phyloP scores from a whole-genome alignment of 1,284 basidiomycete species.

The Hypsizygus ulmarius region DNA sequence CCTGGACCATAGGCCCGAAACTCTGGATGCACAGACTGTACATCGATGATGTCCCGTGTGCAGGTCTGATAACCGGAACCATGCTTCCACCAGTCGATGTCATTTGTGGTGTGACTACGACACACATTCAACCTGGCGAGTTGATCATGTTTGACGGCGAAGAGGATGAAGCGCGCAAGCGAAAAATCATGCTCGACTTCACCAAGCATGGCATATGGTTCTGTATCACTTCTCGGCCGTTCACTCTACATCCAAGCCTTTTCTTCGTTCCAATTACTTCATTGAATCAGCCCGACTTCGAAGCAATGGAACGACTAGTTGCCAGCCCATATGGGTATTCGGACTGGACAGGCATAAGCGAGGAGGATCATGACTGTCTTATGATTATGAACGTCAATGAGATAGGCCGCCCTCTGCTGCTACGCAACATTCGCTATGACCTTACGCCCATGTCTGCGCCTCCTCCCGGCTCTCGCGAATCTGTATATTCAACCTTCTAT shows the following conservation, averaged over 20 bases:
- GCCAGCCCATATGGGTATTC: slow-evolving; percentile 45
- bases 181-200: slow-evolving; percentile 55
- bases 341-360: slow-evolving; percentile 53
- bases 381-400: slow-evolving; percentile 55
- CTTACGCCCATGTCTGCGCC: slow-evolving; percentile 60
- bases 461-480: slow-evolving; percentile 46
- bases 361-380: slow-evolving; percentile 43
- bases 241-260: slow-evolving; percentile 48
- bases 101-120: slow-evolving; percentile 27
- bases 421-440: slow-evolving; percentile 59
- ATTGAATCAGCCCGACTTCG: slow-evolving; percentile 51
- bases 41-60: slow-evolving; percentile 45
- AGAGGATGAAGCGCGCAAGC: slow-evolving; percentile 43
- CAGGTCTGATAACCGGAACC: slow-evolving; percentile 64
- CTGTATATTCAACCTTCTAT: slow-evolving; percentile 47
- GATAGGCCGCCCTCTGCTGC: slow-evolving; percentile 51
- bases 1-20: slow-evolving; percentile 56
- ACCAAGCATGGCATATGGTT: slow-evolving; percentile 62
- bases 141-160: slow-evolving; percentile 38
- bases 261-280: slow-evolving; percentile 61
- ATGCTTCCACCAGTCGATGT: slow-evolving; percentile 47
- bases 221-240: slow-evolving; percentile 56
- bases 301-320: slow-evolving; percentile 48
- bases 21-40: slow-evolving; percentile 62
- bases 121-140: slow-evolving; percentile 39